Evolutionary conservation across 768 basidiomycete species (phyloP), one percentile per base, ranked within the genome.

Genomic region (Agaricus subrufescens): DNA sequence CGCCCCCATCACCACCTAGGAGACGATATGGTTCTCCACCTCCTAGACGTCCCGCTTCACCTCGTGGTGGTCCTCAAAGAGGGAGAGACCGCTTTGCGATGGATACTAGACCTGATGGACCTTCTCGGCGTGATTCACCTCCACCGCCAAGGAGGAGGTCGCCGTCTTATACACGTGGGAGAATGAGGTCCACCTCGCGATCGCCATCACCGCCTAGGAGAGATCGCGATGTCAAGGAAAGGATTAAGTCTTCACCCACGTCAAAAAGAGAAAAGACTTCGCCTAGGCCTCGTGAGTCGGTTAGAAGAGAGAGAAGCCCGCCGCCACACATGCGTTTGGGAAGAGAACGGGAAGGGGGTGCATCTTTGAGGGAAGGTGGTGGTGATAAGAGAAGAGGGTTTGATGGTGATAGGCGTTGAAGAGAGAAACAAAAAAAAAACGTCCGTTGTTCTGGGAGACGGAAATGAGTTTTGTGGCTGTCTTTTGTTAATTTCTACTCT

Each of bases 161-260:
- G 14, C 56, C 56, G 27, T 50, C 43, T 25, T 54, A 58, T 46
- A 49, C 50, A 5, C 55, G 57, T 43, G 56, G 61, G 34, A 54
- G 62, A 42, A 59, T 59, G 47, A 62, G 59, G 30, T 57, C 58
- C 6, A 31, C 29, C 23, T 60, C 59, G 0, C 56, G 56, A 43
- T 55, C 58, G 29, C 64, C 66, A 40, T 60, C 63, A 19, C 63
- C 63, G 3, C 57, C 61, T 6, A 57, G 58, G 19, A 59, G 61
- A 34, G 60, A 58, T 14, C 34, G 34, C 11, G 34, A 34, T 11
- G 11, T 8, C 11, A 34, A 34, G 34, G 34, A 6, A 34, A 34
- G 34, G 34, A 11, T 11, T 34, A 34, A 3, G 46, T 54, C 58
- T 26, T 63, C 66, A 43, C 61, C 63, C 25, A 62, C 62, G 4